Evolutionary conservation across 129 eudicot genomes (phyloP).

Genomic region (Arctium minus): DNA sequence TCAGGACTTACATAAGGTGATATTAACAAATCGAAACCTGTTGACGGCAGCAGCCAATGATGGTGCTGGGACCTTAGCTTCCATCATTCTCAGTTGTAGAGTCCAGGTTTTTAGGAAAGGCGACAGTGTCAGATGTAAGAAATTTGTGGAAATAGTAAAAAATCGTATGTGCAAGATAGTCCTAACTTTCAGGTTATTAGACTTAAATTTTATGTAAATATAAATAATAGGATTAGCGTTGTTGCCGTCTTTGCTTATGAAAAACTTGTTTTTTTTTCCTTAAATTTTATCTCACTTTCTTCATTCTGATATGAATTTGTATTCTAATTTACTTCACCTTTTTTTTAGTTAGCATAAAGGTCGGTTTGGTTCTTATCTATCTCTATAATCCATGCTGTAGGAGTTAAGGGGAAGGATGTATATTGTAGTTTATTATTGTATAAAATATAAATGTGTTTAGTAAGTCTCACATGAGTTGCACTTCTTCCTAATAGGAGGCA

Average conservation of each 20-base stretch:
- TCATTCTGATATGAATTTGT: background rate
- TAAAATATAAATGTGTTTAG: background rate
- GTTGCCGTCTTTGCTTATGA: background rate
- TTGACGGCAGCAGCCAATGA: too few species aligned
- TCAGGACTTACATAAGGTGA: background rate
- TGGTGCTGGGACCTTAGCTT: background rate
- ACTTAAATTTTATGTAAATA: background rate
- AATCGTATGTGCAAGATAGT: background rate
- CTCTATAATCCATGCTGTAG: background rate
- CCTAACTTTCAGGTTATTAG: background rate
- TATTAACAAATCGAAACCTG: too few species aligned
- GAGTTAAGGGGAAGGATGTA: background rate
- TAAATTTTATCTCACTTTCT: background rate
- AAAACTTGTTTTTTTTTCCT: background rate
- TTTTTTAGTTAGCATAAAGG: background rate
- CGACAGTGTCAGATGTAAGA: background rate
- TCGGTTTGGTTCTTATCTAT: too few species aligned
- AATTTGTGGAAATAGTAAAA: background rate
- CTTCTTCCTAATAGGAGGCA: constrained; percentile 50
- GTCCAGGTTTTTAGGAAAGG: background rate
- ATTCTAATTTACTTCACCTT: background rate
- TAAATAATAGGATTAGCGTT: background rate
- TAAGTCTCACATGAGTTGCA: constrained; percentile 9
- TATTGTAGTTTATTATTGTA: background rate
- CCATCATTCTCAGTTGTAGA: background rate